Evolutionary conservation across 139 green algal species (phyloP).

Genomic region (Zygnema cylindricum): DNA sequence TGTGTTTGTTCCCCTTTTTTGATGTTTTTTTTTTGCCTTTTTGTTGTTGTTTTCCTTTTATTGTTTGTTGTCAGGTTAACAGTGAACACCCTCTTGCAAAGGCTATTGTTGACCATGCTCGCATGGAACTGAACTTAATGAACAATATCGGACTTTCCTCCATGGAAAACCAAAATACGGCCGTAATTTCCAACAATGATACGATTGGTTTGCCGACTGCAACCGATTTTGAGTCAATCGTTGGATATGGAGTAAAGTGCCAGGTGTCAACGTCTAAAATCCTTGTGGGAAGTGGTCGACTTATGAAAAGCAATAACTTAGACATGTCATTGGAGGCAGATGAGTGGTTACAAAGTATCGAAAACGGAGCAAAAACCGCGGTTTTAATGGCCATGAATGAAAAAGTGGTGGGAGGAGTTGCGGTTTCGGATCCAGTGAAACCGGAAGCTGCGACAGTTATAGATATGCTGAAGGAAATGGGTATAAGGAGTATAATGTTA

Average conservation of each 20-base stretch:
- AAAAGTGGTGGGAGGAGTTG: conserved; percentile 70
- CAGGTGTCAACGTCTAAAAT: conserved; percentile 40
- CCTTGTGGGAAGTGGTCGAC: conserved; percentile 57
- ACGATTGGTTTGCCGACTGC: conserved; percentile 9
- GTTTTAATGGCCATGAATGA: conserved; percentile 76
- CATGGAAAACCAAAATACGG: neutral
- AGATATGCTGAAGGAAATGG: conserved; percentile 65
- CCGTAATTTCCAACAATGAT: neutral
- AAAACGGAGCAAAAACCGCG: conserved; percentile 71
- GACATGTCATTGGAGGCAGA: conserved; percentile 25
- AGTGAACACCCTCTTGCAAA: conserved; percentile 90
- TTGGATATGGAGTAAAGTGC: conserved; percentile 58
- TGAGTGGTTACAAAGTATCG: conserved; percentile 38
- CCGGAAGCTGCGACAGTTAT: conserved; percentile 88
- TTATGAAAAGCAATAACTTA: conserved; percentile 42
- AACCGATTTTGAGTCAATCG: conserved; percentile 47
- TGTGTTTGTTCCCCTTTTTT: no score
- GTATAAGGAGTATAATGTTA: conserved; percentile 69
- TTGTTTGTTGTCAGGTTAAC: conserved; percentile 29
- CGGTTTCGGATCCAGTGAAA: conserved; percentile 88
- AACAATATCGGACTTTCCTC: no score
- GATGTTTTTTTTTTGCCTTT: neutral
- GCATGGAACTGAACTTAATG: neutral
- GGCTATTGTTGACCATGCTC: conserved; percentile 74
- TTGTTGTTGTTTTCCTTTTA: conserved; percentile 15